Percentiles rank a stretch among this genome's conserved stretches.
phyloP scores from a whole-genome alignment of 257 asterid genomes.

The Gynochthodes officinalis region DNA sequence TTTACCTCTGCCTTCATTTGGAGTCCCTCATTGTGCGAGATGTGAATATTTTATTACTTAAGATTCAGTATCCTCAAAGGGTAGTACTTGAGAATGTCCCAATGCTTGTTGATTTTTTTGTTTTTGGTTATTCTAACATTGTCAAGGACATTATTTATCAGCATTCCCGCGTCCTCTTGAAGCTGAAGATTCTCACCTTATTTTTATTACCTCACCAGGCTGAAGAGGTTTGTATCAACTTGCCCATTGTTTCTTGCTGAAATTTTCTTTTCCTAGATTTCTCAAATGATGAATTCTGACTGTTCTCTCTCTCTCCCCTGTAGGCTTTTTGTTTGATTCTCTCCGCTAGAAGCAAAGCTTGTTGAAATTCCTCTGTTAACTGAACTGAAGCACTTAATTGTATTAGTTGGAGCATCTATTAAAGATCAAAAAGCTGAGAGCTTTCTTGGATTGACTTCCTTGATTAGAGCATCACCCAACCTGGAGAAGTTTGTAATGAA shows the following conservation, averaged over 20 bases:
- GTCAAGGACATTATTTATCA: neutral
- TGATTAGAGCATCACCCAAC: neutral
- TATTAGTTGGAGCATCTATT: neutral
- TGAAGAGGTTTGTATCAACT: neutral
- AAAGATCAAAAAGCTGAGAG: neutral
- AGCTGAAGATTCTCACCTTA: neutral
- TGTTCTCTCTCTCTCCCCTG: too few species aligned
- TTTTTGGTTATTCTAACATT: constrained; percentile 19
- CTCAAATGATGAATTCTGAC: too few species aligned
- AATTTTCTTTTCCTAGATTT: neutral
- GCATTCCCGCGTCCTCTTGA: neutral
- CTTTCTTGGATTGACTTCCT: neutral
- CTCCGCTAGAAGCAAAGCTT: neutral
- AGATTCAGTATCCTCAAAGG: neutral
- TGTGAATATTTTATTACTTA: constrained; percentile 39
- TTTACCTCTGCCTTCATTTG: constrained; percentile 28
- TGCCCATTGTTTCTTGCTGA: neutral
- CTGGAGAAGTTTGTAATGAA: neutral
- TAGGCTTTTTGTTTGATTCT: neutral
- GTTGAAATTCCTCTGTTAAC: neutral
- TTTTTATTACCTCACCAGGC: neutral
- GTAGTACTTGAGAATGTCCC: constrained; percentile 36
- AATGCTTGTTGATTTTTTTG: constrained; percentile 37
- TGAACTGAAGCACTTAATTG: neutral
- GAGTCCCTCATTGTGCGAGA: constrained; percentile 34